Percentiles rank a stretch among this genome's conserved stretches.
Evolutionary conservation across 2,329 filamentous ascomycete species (phyloP).

Genomic region (Sporothrix euskadiensis): DNA sequence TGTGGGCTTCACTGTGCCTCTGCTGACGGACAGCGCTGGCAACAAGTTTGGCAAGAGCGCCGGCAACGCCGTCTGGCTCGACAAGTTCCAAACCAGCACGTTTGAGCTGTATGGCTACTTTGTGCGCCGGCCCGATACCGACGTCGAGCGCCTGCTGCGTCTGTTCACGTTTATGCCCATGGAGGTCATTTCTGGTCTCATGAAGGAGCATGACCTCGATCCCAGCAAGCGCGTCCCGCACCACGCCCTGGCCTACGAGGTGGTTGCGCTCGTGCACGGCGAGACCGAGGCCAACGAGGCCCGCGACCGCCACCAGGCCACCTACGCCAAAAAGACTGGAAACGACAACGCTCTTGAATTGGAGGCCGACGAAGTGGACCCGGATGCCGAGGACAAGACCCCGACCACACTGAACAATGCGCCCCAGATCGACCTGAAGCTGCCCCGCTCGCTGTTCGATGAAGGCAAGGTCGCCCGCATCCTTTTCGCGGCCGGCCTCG

Average conservation of each 20-base stretch:
- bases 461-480: slow-evolving; percentile 59
- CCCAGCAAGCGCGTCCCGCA: slow-evolving; percentile 76
- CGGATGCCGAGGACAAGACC: slow-evolving; percentile 25
- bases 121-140: slow-evolving; percentile 74
- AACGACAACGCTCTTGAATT: too few relatives aligned
- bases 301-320: slow-evolving; percentile 53
- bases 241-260: slow-evolving; percentile 78
- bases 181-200: slow-evolving; percentile 63
- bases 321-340: slow-evolving; percentile 44
- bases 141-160: slow-evolving; percentile 79
- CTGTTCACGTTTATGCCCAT: slow-evolving; percentile 87
- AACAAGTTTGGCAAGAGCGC: slow-evolving; percentile 94
- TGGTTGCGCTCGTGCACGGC: slow-evolving; percentile 79
- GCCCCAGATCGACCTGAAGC: slow-evolving; percentile 55
- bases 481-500: slow-evolving; percentile 61
- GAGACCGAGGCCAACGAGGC: slow-evolving; percentile 62
- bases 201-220: slow-evolving; percentile 66
- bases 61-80: slow-evolving; percentile 92
- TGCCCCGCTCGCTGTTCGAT: slow-evolving; percentile 59
- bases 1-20: slow-evolving; percentile 85
- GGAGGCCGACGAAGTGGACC: slow-evolving; percentile 19
- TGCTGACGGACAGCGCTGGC: slow-evolving; percentile 81
- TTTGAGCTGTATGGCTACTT: slow-evolving; percentile 95
- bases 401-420: slow-evolving; percentile 47
- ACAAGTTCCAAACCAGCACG: slow-evolving; percentile 72